A percentile compares a stretch with the other conserved stretches of the same genome.
Evolutionary conservation across 2,329 filamentous ascomycete species (phyloP).

Genomic region (Ceratocystis albifundus): DNA sequence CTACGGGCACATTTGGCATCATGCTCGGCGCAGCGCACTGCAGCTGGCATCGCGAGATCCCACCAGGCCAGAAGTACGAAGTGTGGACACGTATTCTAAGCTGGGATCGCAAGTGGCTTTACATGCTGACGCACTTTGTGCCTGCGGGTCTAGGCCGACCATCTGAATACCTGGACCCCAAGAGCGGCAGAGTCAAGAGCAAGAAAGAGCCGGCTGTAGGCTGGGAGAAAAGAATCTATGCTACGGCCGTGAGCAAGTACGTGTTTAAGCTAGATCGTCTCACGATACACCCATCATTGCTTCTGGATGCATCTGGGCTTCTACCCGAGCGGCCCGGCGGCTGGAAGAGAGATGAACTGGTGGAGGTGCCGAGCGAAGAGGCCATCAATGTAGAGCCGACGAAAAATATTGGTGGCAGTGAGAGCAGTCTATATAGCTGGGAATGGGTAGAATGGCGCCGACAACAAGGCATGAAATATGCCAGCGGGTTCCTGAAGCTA

Average conservation of each 20-base stretch:
- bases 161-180: conserved; percentile 40
- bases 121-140: conserved; percentile 63
- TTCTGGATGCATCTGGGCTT: conserved; percentile 59
- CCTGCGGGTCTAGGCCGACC: conserved; percentile 48
- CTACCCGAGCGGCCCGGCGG: conserved; percentile 62
- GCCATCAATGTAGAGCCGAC: conserved; percentile 23
- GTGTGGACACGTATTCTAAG: conserved; percentile 58
- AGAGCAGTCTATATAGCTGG: conserved; percentile 34
- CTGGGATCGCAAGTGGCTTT: conserved; percentile 77
- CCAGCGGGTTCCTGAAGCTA: conserved; percentile 44
- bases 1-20: conserved; percentile 46
- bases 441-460: conserved; percentile 51
- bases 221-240: conserved; percentile 55
- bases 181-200: conserved; percentile 35
- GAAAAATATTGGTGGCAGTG: conserved; percentile 22
- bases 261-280: conserved; percentile 71
- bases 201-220: conserved; percentile 29
- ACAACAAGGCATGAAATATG: conserved; percentile 44
- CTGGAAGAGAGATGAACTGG: conserved; percentile 38
- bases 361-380: conserved; percentile 32
- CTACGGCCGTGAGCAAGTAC: conserved; percentile 65
- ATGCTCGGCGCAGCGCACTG: conserved; percentile 63
- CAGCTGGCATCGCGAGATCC: conserved; percentile 62
- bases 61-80: conserved; percentile 57
- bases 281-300: conserved; percentile 70